Evolutionary conservation across 2,329 filamentous ascomycete genomes (phyloP).

Genomic region (Fragosphaeria purpurea): DNA sequence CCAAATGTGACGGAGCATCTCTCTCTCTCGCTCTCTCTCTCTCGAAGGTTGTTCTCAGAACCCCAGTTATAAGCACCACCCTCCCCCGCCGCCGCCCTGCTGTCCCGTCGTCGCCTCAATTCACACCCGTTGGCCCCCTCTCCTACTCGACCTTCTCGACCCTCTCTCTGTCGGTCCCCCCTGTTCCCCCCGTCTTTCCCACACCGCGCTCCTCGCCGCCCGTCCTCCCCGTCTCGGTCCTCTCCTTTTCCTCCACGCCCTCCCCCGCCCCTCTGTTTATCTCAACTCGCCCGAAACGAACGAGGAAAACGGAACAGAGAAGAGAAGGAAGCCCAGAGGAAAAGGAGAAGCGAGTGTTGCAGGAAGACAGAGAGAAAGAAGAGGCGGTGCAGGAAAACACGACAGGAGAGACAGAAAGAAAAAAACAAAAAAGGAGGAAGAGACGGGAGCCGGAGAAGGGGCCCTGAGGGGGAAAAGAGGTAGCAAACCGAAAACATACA

Average conservation of each 20-base stretch:
- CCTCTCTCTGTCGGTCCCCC: no score
- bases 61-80: slow-evolving; percentile 31
- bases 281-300: slow-evolving; percentile 2
- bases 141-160: background rate
- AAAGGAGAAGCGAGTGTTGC: background rate
- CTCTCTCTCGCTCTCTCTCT: background rate
- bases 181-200: no score
- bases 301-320: background rate
- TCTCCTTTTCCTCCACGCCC: background rate
- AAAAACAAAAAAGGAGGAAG: background rate
- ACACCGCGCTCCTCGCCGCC: slow-evolving; percentile 9
- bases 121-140: slow-evolving; percentile 10
- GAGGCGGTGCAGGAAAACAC: background rate
- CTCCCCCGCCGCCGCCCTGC: slow-evolving; percentile 17
- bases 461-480: slow-evolving; percentile 9
- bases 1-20: no score
- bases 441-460: slow-evolving; percentile 2
- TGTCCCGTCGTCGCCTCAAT: no score
- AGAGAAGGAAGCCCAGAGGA: background rate
- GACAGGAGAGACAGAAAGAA: background rate
- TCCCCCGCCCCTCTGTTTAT: slow-evolving; percentile 2
- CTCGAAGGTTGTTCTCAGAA: slow-evolving; percentile 9
- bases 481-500: background rate
- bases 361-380: background rate
- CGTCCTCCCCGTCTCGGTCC: slow-evolving; percentile 14